Evolutionary conservation across 2,329 filamentous ascomycete species (phyloP), one percentile per base, ranked within the genome.

Genomic region (Fusarium sarcochroum): DNA sequence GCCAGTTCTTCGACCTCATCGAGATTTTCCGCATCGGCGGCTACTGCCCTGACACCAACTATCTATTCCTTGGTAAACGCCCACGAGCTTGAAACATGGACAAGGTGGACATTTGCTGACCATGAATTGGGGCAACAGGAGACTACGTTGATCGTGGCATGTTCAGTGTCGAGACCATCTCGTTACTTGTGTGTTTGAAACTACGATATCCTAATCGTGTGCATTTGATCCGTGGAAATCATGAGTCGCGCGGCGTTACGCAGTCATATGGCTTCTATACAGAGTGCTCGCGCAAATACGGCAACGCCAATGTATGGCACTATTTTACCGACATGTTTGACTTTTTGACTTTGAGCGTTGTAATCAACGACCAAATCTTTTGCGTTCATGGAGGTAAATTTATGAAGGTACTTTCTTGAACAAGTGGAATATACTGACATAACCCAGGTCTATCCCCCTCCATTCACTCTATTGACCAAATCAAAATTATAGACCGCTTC

Each of bases 251-350:
- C 74, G 96, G 96, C 75, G 96, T 99, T 54, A 99, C 96, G 13
- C 96, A 99, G 81, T 98, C 95, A 27, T 99, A 99, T 81, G 96
- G 96, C 58, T 99, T 99, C 83, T 99, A 99, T 79, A 98, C 96
- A 21, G 96, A 99, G 79, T 99, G 96, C 81, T 94, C 92, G 20
- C 91, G 96, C 72, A 99, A 99, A 82, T 99, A 99, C 81, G 96
- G 96, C 78, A 98, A 97, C 77, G 94, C 96, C 68, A 98, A 96
- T 75, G 96, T 99, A 21, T 99, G 96, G 96, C 96, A 99, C 81
- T 96, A 98, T 80, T 99, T 99, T 78, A 99, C 96, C 70, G 96
- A 99, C 82, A 98, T 99, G 94, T 99, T 99, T 81, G 96, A 99
- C 82, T 99, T 97, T 80, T 86, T 99, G 68, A 98, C 95, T 9